These are phyloP conservation scores for Leccinum disarticulatum DNA, from an alignment of 768 basidiomycete genomes.

Conservation along the genomic window DNA sequence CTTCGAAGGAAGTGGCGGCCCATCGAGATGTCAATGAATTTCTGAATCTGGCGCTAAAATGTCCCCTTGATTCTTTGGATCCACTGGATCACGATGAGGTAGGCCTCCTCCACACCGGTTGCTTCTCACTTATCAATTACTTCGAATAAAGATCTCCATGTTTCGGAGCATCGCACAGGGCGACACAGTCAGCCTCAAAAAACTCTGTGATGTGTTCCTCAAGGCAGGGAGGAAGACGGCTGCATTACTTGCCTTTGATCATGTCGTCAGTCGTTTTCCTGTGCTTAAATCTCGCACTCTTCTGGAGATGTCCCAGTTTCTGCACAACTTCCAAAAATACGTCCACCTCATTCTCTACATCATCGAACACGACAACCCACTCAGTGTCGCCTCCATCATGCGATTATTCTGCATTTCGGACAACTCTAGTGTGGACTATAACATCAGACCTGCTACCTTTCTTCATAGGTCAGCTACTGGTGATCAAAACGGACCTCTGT, in stretches of 20 bases:
- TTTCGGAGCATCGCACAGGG: conserved; percentile 34
- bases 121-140: background rate
- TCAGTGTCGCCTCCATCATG: conserved; percentile 19
- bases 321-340: conserved; percentile 7
- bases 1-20: conserved; percentile 1
- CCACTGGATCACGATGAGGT: conserved; percentile 12
- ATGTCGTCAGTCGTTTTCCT: conserved; percentile 4
- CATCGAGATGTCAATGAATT: conserved; percentile 17
- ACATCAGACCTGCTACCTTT: conserved; percentile 6
- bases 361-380: conserved; percentile 5
- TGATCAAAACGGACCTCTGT: too few species aligned
- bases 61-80: conserved; percentile 12
- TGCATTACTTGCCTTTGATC: conserved; percentile 11
- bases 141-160: conserved; percentile 25
- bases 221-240: background rate
- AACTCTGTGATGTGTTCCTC: conserved; percentile 34
- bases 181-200: conserved; percentile 28
- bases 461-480: background rate
- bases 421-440: conserved; percentile 8
- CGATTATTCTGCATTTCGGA: conserved; percentile 25
- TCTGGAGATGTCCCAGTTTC: conserved; percentile 7
- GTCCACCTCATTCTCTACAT: conserved; percentile 3
- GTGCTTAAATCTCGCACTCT: conserved; percentile 21
- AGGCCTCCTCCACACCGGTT: background rate
- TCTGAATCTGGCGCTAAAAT: conserved; percentile 23